Percentiles rank a stretch among this genome's conserved stretches.
Conservation (phyloP, 2,329 filamentous ascomycete species). For the Ophiostoma sp. region DNA sequence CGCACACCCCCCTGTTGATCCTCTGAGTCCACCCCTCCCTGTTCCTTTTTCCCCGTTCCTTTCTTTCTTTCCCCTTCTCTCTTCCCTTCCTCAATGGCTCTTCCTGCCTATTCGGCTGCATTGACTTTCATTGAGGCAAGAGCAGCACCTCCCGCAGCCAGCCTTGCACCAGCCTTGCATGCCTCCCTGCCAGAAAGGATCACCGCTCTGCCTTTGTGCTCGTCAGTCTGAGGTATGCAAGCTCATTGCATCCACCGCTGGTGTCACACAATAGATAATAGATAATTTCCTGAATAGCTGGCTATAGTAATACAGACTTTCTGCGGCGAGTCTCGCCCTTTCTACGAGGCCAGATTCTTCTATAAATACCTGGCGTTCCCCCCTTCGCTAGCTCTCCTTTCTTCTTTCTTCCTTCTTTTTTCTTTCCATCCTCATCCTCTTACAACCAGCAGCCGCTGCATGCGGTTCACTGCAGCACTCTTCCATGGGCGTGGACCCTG, state of each 20-base stretch:
- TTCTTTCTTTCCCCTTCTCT: too few relatives aligned
- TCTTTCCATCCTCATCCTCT: background rate
- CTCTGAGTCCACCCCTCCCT: background rate
- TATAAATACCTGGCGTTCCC: background rate
- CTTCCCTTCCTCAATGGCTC: background rate
- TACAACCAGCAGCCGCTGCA: conserved; percentile 17
- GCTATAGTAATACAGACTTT: too few relatives aligned
- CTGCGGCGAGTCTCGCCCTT: too few relatives aligned
- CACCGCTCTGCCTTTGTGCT: background rate
- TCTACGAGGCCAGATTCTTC: background rate
- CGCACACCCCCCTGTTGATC: too few relatives aligned
- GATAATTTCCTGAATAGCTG: too few relatives aligned
- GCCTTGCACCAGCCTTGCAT: background rate
- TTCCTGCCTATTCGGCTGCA: background rate
- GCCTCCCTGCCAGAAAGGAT: background rate
- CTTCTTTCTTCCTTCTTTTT: background rate
- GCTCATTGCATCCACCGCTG: background rate
- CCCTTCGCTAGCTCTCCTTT: background rate
- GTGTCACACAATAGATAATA: background rate
- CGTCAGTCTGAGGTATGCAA: background rate
- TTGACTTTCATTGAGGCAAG: background rate
- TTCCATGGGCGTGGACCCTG: conserved; percentile 15
- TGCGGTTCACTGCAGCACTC: conserved; percentile 16
- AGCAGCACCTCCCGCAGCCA: background rate
- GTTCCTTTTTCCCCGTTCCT: background rate